These are phyloP conservation scores for Fraxinus platypoda DNA, from an alignment of 305 asterid genomes.

Conservation along the genomic window DNA sequence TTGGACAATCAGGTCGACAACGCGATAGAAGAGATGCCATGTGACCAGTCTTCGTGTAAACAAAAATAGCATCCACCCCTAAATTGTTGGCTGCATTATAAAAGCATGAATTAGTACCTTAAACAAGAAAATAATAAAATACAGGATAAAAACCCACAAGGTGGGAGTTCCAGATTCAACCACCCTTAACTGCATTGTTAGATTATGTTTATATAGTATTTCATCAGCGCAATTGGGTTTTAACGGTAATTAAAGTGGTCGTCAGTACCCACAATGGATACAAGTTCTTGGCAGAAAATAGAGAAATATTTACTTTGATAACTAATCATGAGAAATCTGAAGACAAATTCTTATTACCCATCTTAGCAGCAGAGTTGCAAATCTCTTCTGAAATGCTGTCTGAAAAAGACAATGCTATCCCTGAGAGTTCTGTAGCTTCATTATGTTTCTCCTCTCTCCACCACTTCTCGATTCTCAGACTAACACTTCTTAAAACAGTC, in stretches of 20 bases:
- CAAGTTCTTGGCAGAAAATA: background rate
- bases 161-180: background rate
- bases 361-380: slow-evolving; percentile 94
- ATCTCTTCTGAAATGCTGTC: slow-evolving; percentile 94
- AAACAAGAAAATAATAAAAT: slow-evolving; percentile 3
- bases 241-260: background rate
- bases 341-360: slow-evolving; percentile 60
- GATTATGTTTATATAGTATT: background rate
- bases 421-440: slow-evolving; percentile 73
- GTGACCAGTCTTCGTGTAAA: slow-evolving; percentile 84
- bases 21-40: slow-evolving; percentile 98
- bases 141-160: background rate
- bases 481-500: slow-evolving; percentile 88
- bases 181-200: background rate
- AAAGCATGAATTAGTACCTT: slow-evolving; percentile 18
- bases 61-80: slow-evolving; percentile 92
- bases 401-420: slow-evolving; percentile 65
- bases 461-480: slow-evolving; percentile 97
- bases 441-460: slow-evolving; percentile 92
- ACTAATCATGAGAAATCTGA: background rate
- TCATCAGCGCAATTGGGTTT: background rate
- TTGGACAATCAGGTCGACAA: slow-evolving; percentile 97
- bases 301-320: background rate
- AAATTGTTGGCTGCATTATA: slow-evolving; percentile 74
- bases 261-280: background rate